phyloP scores from a whole-genome alignment of 2,329 filamentous ascomycete species.

The Arthrinium phaeospermum region DNA sequence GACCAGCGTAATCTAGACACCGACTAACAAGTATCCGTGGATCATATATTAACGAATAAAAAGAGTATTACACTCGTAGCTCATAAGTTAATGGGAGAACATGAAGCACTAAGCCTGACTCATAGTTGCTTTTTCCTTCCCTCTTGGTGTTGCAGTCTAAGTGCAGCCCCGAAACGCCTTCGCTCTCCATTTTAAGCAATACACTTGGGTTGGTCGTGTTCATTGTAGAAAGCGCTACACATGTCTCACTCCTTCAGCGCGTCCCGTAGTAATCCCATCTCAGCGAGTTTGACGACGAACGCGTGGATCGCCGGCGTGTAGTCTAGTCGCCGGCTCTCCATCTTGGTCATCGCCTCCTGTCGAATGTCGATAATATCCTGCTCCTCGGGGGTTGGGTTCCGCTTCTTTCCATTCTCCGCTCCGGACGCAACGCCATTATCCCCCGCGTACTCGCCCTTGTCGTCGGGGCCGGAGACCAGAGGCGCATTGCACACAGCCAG shows the following conservation, averaged over 20 bases:
- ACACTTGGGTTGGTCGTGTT: background rate
- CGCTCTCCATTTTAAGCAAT: slow-evolving; percentile 9
- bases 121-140: background rate
- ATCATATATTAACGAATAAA: background rate
- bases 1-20: background rate
- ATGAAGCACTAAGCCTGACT: background rate
- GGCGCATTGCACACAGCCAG: slow-evolving; percentile 16
- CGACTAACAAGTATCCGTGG: too few species aligned
- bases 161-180: background rate
- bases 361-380: slow-evolving; percentile 17
- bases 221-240: background rate
- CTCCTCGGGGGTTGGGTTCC: background rate
- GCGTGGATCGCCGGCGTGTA: slow-evolving; percentile 71
- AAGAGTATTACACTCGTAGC: background rate
- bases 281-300: slow-evolving; percentile 73
- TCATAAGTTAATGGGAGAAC: too few species aligned
- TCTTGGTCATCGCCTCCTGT: slow-evolving; percentile 56
- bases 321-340: slow-evolving; percentile 65
- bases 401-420: background rate
- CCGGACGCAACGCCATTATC: background rate
- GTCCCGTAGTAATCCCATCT: slow-evolving; percentile 64
- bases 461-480: background rate
- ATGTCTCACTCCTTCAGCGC: slow-evolving; percentile 27
- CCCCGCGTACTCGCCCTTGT: background rate
- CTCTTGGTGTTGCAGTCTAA: background rate